These are phyloP conservation scores for Candida saitoana DNA, from an alignment of 805 yeast species.

Conservation along the genomic window DNA sequence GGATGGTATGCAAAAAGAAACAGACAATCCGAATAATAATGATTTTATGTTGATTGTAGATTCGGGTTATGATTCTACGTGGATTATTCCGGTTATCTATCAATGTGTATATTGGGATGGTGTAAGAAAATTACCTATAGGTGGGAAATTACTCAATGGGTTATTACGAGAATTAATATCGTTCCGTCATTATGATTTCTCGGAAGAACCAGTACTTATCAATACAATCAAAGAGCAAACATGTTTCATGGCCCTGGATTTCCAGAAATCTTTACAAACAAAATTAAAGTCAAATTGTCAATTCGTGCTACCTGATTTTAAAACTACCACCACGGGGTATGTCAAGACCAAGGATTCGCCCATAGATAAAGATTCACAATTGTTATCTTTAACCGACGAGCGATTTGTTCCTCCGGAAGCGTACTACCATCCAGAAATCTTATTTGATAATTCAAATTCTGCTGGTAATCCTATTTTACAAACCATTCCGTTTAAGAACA, in stretches of 20 bases:
- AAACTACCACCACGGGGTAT: constrained; percentile 74
- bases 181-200: constrained; percentile 86
- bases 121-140: constrained; percentile 74
- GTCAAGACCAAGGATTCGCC: constrained; percentile 36
- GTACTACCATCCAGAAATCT: constrained; percentile 76
- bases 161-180: constrained; percentile 79
- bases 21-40: constrained; percentile 10
- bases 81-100: constrained; percentile 79
- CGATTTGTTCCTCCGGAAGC: constrained; percentile 85
- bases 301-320: constrained; percentile 85
- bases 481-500: constrained; percentile 54
- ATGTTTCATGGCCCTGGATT: constrained; percentile 64
- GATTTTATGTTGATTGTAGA: constrained; percentile 83
- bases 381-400: constrained; percentile 71
- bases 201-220: constrained; percentile 82
- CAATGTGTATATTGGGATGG: constrained; percentile 77
- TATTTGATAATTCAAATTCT: constrained; percentile 30
- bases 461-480: constrained; percentile 29
- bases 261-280: constrained; percentile 41
- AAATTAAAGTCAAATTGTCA: constrained; percentile 45
- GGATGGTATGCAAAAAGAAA: constrained; percentile 4
- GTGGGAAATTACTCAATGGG: constrained; percentile 82
- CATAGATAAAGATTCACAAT: constrained; percentile 52
- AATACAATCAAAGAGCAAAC: constrained; percentile 81
- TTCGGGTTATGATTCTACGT: constrained; percentile 82